These are phyloP conservation scores for Trametes cingulata DNA, from an alignment of 768 basidiomycete genomes.

Conservation along the genomic window DNA sequence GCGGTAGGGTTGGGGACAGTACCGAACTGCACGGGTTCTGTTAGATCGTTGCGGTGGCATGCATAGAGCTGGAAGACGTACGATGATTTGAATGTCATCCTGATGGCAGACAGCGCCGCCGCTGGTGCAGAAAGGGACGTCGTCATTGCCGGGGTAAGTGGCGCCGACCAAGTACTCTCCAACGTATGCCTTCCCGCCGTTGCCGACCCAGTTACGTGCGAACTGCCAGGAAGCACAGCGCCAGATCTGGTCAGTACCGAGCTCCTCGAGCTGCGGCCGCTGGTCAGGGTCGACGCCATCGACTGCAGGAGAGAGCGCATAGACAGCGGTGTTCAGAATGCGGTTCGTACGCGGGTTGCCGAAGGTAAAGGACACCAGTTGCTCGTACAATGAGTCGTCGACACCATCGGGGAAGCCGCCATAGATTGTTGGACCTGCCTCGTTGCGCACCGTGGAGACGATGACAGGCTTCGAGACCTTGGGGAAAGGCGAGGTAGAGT, in stretches of 20 bases:
- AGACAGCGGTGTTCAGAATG: constrained; percentile 49
- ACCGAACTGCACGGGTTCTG: constrained; percentile 42
- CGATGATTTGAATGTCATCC: constrained; percentile 80
- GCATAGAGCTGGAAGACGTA: constrained; percentile 37
- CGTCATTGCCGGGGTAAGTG: constrained; percentile 69
- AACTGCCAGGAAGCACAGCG: constrained; percentile 73
- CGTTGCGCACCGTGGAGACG: constrained; percentile 69
- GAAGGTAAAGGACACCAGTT: constrained; percentile 45
- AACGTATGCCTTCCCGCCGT: constrained; percentile 68
- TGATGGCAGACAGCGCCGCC: constrained; percentile 70
- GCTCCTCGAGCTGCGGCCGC: constrained; percentile 52
- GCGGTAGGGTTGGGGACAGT: constrained; percentile 56
- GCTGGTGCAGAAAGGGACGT: constrained; percentile 54
- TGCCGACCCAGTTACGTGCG: constrained; percentile 61
- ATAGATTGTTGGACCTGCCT: constrained; percentile 69
- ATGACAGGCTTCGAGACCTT: constrained; percentile 64
- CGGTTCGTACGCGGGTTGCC: constrained; percentile 45
- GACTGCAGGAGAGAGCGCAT: constrained; percentile 38
- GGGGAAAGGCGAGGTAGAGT: constrained; percentile 61
- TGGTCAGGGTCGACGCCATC: constrained; percentile 44
- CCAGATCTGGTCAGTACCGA: constrained; percentile 73
- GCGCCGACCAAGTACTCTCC: constrained; percentile 66
- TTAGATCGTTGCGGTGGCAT: constrained; percentile 29
- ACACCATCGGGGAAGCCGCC: constrained; percentile 41
- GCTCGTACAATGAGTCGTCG: constrained; percentile 38